These are phyloP conservation scores for Fusarium clavum DNA, from an alignment of 2,329 filamentous ascomycete genomes.

Conservation along the genomic window DNA sequence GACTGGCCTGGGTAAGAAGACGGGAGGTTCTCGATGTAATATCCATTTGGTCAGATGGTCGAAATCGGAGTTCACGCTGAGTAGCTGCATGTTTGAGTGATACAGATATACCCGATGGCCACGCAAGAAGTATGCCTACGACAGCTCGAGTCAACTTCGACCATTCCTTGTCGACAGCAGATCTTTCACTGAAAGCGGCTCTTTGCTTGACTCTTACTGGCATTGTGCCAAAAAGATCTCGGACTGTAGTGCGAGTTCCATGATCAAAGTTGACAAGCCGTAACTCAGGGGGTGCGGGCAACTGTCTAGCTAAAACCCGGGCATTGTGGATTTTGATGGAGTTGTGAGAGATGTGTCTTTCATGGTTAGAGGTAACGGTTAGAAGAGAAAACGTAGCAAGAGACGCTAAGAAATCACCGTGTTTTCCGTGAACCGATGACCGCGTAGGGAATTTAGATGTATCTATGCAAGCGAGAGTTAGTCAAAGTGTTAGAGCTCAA, in stretches of 20 bases:
- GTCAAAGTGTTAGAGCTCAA: conserved; percentile 1
- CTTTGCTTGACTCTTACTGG: conserved; percentile 90
- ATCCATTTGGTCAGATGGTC: conserved; percentile 41
- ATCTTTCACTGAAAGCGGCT: conserved; percentile 63
- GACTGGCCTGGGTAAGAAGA: conserved; percentile 73
- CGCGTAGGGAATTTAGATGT: conserved; percentile 76
- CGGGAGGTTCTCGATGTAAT: conserved; percentile 51
- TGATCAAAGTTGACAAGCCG: conserved; percentile 66
- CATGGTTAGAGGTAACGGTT: conserved; percentile 78
- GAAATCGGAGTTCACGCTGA: conserved; percentile 55
- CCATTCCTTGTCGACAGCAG: conserved; percentile 72
- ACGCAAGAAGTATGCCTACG: conserved; percentile 76
- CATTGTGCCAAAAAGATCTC: conserved; percentile 89
- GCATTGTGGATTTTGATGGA: conserved; percentile 78
- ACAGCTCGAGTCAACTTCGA: conserved; percentile 69
- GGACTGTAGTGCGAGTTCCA: conserved; percentile 81
- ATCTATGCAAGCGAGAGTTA: conserved; percentile 60
- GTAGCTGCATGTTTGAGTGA: conserved; percentile 64
- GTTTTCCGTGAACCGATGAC: conserved; percentile 68
- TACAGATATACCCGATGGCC: conserved; percentile 67
- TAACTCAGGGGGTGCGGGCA: conserved; percentile 70
- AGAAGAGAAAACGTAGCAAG: conserved; percentile 81
- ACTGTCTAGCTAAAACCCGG: conserved; percentile 70
- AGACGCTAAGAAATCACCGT: conserved; percentile 82
- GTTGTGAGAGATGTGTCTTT: conserved; percentile 69